Base-by-base conservation (phyloP, 305 asterid species). In the Petunia hybrid region DNA sequence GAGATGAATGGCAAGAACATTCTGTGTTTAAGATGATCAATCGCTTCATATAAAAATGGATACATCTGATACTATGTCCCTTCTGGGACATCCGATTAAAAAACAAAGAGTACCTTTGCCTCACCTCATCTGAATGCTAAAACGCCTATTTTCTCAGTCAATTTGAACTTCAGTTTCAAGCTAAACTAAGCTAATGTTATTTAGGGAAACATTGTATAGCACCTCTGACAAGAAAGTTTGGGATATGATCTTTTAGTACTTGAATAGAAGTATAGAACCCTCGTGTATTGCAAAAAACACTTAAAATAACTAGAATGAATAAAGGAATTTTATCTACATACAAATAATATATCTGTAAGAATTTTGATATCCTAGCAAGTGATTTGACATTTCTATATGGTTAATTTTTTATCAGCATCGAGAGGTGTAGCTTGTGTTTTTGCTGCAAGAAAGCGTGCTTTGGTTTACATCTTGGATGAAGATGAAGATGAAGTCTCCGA, bases 351-450 rank as follows among this genome's bases (percentile, higher is more conserved):
- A 35, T 71, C 7, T 1, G 35, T 13, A 73, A 73, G 35, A 36
- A 13, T 73, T 6, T 14, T 51, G 77, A 35, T 71, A 71, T 48
- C 62, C 45, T 36, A 51, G 14, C 45, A 51, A 51, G 36, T 36
- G 78, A 51, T 51, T 51, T 73, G 46, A 85, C 62, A 71, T 61
- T 80, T 59, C 3, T 56, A 41, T 76, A 8, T 70, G 60, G 76
- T 57, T 74, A 22, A 22, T 87, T 39, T 48, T 74, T 75, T 84
- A 74, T 85, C 97, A 93, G 99, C 95, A 82, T 92, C 98, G 3
- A 92, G 99, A 89, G 98, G 98, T 0, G 93, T 95, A 69, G 97
- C 97, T 69, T 95, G 98, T 83, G 92, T 94, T 81, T 94, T 94
- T 76, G 89, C 91, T 79, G 92, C 91, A 62, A 89, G 93, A 82